These are phyloP conservation scores for Protostelium mycophagum DNA, from an alignment of 78 protist genomes.

Conservation along the genomic window DNA sequence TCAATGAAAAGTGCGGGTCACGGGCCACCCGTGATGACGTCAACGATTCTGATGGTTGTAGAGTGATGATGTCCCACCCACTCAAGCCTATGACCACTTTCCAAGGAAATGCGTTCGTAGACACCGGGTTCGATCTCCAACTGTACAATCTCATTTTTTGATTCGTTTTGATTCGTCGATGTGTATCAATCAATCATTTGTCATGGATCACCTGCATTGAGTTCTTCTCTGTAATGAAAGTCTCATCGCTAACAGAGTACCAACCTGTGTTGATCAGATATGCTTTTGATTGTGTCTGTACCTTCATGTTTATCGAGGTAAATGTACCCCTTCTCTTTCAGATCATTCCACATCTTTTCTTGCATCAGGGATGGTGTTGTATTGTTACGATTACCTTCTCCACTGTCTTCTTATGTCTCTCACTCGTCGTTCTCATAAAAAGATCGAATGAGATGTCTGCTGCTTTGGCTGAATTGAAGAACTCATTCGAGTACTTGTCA, in stretches of 20 bases:
- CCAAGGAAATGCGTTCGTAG: conserved; percentile 47
- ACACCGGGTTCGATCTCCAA: neutral
- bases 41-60: neutral
- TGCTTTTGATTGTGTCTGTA: neutral
- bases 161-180: neutral
- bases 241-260: conserved; percentile 91
- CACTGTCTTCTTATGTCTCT: conserved; percentile 26
- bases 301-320: conserved; percentile 84
- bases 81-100: conserved; percentile 44
- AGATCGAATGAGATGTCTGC: conserved; percentile 26
- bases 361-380: neutral
- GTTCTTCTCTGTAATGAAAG: conserved; percentile 68
- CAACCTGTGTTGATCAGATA: conserved; percentile 50
- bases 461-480: conserved; percentile 23
- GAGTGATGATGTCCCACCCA: conserved; percentile 9
- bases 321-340: conserved; percentile 72
- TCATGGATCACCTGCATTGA: neutral
- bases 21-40: too few relatives aligned
- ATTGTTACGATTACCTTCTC: neutral
- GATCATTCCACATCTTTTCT: conserved; percentile 69
- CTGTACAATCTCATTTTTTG: neutral
- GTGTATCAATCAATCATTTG: neutral
- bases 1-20: too few relatives aligned
- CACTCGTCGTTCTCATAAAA: conserved; percentile 48
- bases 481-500: conserved; percentile 59